Evolutionary conservation across 2,329 filamentous ascomycete genomes (phyloP), one percentile per base, ranked within the genome.

Genomic region (Aureobasidium sp.): DNA sequence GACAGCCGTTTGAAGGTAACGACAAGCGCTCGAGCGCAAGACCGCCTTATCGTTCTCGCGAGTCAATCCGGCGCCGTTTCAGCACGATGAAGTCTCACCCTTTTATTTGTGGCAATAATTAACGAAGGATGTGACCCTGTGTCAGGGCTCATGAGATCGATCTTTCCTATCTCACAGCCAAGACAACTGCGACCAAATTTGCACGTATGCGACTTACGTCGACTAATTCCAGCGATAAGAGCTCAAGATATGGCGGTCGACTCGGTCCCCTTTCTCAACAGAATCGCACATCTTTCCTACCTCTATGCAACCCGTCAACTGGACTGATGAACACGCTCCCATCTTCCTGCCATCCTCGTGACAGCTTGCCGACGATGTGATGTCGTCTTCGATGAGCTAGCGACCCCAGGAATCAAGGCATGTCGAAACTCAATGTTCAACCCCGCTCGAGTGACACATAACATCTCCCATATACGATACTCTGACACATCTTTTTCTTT

Each of bases 401-500:
- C n/a, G 51, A 44, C 37, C 39, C 53, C 53, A 44, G 53, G 21
- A 41, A 29, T 37, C 34, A 37, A 54, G 50, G 50, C 16, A n/a
- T 44, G 53, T 45, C 53, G 9, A 27, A 57, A 36, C 53, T 44
- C 42, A 48, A 47, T 58, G 37, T 47, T 42, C 27, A 58, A 47
- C 54, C 57, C 44, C 34, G 36, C 54, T 48, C 9, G 57, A 14
- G 41, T 59, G 57, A 59, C 57, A 59, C 44, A 59, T 34, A 27
- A 59, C 50, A 59, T 36, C 44, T 59, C 30, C 14, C 6, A 8
- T 32, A 58, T 36, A 30, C 21, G 42, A 39, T 47, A 32, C 36
- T 50, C 25, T 59, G 57, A 59, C 57, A 59, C 57, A 59, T 59
- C n/a, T 34, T n/a, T 34, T 59, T 25, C 49, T 25, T 37, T 59